Evolutionary conservation across 371 early-diverging fungal species (phyloP), one percentile per base, ranked within the genome.

Genomic region (Rhizopus delemar): DNA sequence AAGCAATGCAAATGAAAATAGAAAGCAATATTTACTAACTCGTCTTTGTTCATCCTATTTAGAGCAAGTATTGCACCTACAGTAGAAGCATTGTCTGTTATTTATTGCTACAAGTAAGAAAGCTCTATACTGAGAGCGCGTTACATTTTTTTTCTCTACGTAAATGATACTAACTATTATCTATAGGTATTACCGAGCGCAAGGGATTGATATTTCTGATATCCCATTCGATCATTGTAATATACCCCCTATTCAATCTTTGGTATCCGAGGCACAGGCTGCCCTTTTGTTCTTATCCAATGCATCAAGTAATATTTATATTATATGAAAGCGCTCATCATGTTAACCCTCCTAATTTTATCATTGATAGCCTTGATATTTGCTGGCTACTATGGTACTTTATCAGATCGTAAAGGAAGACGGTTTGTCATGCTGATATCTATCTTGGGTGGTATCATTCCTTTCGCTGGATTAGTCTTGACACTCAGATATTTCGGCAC

Each of bases 351-450:
- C 31, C 52, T 41, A 33, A 15, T 51, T 49, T 33, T 29, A 55
- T 49, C 34, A 22, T 41, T 45, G 11, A 28, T 53, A 80, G 81
- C 72, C 7, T 48, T 80, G 4, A 34, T 75, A n/a, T 48, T 66
- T 7, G 73, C 75, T 7, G 58, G 71, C 3, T 69, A 60, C n/a
- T 77, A 69, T 59, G 81, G 81, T 5, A 41, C 63, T 16, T 53
- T 77, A 41, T 75, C 81, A 4, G 81, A 80, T 65, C 60, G 65
- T 33, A 70, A 72, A 54, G 77, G 81, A 11, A 59, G 78, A n/a
- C 38, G 45, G 8, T 13, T 57, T 4, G 64, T 80, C 3, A 35
- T 75, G 4, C 41, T 49, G n/a, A 52, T 69, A 4, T 56, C 73
- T 12, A 13, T 54, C 0, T 34, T 75, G 15, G 81, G 81, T 4